Conservation (phyloP, 169 alveolate genomes). For the Ichthyophthirius multifiliis region DNA sequence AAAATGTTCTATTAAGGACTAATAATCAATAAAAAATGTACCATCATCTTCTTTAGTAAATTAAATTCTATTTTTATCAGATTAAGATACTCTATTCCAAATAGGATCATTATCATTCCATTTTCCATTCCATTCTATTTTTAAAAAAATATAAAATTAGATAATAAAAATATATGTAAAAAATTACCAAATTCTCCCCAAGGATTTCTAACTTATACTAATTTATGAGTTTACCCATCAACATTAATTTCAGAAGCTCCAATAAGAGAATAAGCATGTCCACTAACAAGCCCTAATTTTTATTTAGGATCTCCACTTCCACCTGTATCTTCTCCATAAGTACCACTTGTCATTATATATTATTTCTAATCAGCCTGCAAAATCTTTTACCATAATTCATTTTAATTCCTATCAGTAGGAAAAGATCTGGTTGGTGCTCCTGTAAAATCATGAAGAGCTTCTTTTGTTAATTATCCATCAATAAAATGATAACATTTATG, state of each 20-base stretch:
- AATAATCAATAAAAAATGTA: conserved; percentile 6
- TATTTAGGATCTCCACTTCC: conserved; percentile 50
- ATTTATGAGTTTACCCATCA: conserved; percentile 9
- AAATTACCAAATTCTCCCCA: conserved; percentile 44
- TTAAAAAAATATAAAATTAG: not conserved
- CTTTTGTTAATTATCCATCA: conserved; percentile 67
- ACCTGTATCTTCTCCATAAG: conserved; percentile 39
- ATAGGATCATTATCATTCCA: not conserved
- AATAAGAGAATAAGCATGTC: conserved; percentile 62
- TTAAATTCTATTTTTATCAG: not conserved
- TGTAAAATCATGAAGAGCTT: conserved; percentile 67
- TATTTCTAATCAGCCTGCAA: conserved; percentile 15
- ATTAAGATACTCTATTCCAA: not conserved
- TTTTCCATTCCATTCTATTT: conserved; percentile 2
- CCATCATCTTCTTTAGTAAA: not conserved
- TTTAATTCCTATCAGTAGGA: conserved; percentile 17
- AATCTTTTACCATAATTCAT: conserved; percentile 41
- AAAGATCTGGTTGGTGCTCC: conserved; percentile 71
- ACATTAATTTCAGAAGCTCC: conserved; percentile 39
- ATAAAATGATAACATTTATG: conserved; percentile 41
- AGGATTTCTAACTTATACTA: conserved; percentile 34
- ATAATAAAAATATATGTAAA: not conserved
- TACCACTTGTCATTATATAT: conserved; percentile 49
- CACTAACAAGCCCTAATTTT: conserved; percentile 64
- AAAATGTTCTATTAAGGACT: not conserved